Base-by-base conservation (phyloP, 1,284 basidiomycete genomes). In the Wallemia mellicola region DNA sequence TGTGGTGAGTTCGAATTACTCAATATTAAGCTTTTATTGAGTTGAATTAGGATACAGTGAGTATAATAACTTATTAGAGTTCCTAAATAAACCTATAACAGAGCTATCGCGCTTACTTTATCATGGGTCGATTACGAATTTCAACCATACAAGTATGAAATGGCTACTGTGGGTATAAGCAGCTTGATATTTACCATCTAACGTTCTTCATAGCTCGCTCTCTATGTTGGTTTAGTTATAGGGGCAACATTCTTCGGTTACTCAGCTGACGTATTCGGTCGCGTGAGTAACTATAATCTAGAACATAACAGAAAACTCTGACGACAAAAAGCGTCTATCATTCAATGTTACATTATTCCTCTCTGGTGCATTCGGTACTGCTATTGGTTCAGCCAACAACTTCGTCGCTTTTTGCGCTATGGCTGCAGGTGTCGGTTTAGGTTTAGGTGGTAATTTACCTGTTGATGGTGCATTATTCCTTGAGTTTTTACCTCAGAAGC, bases 291-390 rank as follows among this genome's bases (percentile, higher is more conserved):
- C 25, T 2, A 28, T n/a, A 11, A n/a, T 48, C 38, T 15, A 17
- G 9, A 48, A 11, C 14, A 17, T 3, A 17, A 22, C 38, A 48
- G 5, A 11, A 11, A n/a, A n/a, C n/a, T n/a, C n/a, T 48, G 19
- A 48, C 38, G 3, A 27, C 2, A n/a, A 75, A 57, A 76, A 78
- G 24, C 72, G 71, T 54, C 65, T 77, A 9, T 76, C 77, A 2
- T 80, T 78, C 72, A 73, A 80, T 63, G 73, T 74, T 14, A 80
- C 79, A 0, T 69, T 81, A 24, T 75, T 79, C 64, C 68, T 81
- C 58, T 72, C 72, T 26, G 77, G 76, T 28, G 66, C 79, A 0
- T 80, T 81, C 63, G 79, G 78, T 17, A 70, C 79, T 58, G 75
- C 75, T 0, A 73, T 77, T 1, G 79, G 77, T 24, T 76, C 71